phyloP scores from a whole-genome alignment of 2,329 filamentous ascomycete species.

The Diaporthe destruens region DNA sequence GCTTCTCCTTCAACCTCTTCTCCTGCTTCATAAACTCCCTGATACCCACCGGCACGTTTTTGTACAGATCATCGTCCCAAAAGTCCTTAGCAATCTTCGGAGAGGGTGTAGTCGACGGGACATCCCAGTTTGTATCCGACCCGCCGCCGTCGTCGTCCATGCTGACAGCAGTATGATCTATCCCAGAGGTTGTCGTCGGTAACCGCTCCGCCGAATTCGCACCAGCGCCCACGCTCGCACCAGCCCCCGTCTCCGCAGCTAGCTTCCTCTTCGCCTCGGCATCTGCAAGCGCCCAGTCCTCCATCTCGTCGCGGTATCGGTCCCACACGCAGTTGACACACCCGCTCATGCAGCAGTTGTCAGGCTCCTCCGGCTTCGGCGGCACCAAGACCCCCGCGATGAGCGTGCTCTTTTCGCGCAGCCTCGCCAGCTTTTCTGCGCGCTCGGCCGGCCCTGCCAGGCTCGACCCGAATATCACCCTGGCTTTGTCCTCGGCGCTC shows the following conservation, averaged over 20 bases:
- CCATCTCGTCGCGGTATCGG: slow-evolving; percentile 88
- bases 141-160: slow-evolving; percentile 87
- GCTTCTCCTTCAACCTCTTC: slow-evolving; percentile 86
- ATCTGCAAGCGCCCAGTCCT: slow-evolving; percentile 82
- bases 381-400: slow-evolving; percentile 87
- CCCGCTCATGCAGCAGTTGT: slow-evolving; percentile 99
- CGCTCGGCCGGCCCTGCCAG: slow-evolving; percentile 80
- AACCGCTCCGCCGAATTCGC: slow-evolving; percentile 42
- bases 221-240: slow-evolving; percentile 19
- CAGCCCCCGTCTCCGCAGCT: slow-evolving; percentile 50
- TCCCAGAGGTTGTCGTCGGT: slow-evolving; percentile 43
- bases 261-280: slow-evolving; percentile 72
- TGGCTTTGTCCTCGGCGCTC: slow-evolving; percentile 66
- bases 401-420: slow-evolving; percentile 69
- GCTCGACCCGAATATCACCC: slow-evolving; percentile 85
- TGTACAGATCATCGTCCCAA: slow-evolving; percentile 78
- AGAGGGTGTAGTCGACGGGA: slow-evolving; percentile 51
- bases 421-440: slow-evolving; percentile 69
- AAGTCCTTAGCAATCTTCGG: slow-evolving; percentile 63
- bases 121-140: slow-evolving; percentile 75
- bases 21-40: slow-evolving; percentile 98
- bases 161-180: slow-evolving; percentile 59
- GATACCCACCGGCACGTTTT: slow-evolving; percentile 89
- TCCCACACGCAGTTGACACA: slow-evolving; percentile 99
- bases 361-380: slow-evolving; percentile 87